These are phyloP conservation scores for Exophiala viscosa DNA, from an alignment of 2,329 filamentous ascomycete species.

Conservation along the genomic window DNA sequence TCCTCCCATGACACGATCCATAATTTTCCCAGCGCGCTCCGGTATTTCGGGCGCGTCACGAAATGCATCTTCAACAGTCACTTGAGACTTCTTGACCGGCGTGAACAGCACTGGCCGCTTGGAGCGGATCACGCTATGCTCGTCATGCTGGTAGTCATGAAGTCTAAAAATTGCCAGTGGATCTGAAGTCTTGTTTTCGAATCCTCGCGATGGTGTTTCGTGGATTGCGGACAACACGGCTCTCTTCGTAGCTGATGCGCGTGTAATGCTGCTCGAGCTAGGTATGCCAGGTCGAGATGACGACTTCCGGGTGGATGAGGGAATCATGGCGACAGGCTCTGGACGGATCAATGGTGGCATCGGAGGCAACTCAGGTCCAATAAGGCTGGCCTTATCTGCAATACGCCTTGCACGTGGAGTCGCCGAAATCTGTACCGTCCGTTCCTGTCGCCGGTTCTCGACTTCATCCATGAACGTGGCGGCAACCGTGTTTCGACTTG, in stretches of 20 bases:
- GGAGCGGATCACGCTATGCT: constrained; percentile 23
- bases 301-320: constrained; percentile 32
- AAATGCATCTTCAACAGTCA: constrained; percentile 23
- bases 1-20: constrained; percentile 27
- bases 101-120: constrained; percentile 24
- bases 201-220: constrained; percentile 40
- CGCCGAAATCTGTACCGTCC: constrained; percentile 47
- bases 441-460: constrained; percentile 37
- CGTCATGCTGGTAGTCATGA: constrained; percentile 1
- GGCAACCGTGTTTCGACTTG: constrained; percentile 45
- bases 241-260: constrained; percentile 23
- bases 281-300: constrained; percentile 18
- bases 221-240: constrained; percentile 31
- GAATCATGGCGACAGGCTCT: constrained; percentile 18
- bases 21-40: constrained; percentile 26
- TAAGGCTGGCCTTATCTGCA: constrained; percentile 27
- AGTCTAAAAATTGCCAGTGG: constrained; percentile 13
- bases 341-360: constrained; percentile 12
- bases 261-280: constrained; percentile 4
- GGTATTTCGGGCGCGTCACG: constrained; percentile 33
- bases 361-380: constrained; percentile 18
- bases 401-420: constrained; percentile 42
- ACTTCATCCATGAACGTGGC: constrained; percentile 44
- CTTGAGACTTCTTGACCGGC: constrained; percentile 23
- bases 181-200: constrained; percentile 28